Conservation (phyloP, 441 rosid genomes). For the Geranium incanum region DNA sequence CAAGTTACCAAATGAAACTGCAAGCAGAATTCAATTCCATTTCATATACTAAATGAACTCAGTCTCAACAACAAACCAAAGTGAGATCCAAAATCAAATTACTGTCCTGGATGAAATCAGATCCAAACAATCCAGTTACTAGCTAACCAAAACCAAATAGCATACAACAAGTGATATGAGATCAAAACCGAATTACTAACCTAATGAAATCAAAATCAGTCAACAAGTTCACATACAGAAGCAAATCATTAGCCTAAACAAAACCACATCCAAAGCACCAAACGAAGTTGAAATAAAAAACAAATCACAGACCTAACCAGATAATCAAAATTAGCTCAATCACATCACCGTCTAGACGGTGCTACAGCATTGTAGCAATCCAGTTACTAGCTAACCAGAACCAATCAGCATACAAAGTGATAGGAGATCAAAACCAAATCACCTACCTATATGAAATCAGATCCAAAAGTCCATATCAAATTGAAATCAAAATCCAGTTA, state of each 20-base stretch:
- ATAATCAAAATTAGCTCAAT: background rate
- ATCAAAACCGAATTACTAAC: background rate
- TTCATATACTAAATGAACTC: background rate
- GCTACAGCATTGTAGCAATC: constrained; percentile 24
- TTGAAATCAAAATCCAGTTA: background rate
- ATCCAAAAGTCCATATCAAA: background rate
- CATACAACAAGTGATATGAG: background rate
- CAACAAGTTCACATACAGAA: no score
- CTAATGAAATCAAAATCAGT: no score
- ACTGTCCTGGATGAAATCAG: background rate
- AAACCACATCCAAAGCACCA: background rate
- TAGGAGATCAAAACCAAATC: background rate
- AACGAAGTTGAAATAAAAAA: background rate
- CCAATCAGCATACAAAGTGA: background rate
- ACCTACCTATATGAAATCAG: background rate
- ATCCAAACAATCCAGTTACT: background rate
- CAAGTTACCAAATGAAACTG: background rate
- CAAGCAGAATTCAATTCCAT: background rate
- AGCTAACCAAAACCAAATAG: background rate
- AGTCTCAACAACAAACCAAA: background rate
- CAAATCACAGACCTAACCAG: background rate
- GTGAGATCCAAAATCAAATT: background rate
- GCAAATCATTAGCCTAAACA: background rate
- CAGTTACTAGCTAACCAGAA: no score
- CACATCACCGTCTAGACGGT: background rate